These are phyloP conservation scores for Excoecaria cochinchinensis DNA, from an alignment of 345 rosid species.

Conservation along the genomic window DNA sequence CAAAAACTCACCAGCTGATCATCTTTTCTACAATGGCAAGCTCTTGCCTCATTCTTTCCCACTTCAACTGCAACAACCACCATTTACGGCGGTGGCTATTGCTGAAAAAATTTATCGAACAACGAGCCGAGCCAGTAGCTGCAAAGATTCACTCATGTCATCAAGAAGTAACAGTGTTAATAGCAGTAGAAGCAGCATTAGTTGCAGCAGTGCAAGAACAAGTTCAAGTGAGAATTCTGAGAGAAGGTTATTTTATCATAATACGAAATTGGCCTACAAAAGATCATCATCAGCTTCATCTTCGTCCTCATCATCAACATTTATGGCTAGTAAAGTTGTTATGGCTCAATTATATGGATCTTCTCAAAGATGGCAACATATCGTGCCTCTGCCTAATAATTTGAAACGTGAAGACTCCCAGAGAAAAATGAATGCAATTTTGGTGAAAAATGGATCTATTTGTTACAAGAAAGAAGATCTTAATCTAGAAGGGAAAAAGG, in stretches of 20 bases:
- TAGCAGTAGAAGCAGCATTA: conserved; percentile 61
- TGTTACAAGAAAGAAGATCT: conserved; percentile 16
- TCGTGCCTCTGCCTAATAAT: conserved; percentile 40
- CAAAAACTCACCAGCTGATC: conserved; percentile 78
- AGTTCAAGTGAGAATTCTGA: conserved; percentile 43
- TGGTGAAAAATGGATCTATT: conserved; percentile 33
- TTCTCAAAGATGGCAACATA: conserved; percentile 71
- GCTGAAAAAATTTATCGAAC: conserved; percentile 11
- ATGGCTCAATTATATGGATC: conserved; percentile 57
- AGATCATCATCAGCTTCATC: too few species aligned
- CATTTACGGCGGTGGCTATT: background rate
- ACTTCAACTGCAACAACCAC: conserved; percentile 10
- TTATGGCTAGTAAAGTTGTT: conserved; percentile 47
- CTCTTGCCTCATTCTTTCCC: conserved; percentile 78
- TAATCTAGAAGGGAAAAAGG: conserved; percentile 11
- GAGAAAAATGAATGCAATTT: conserved; percentile 22
- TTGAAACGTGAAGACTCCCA: conserved; percentile 53
- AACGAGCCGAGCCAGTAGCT: conserved; percentile 54
- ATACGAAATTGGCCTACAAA: background rate
- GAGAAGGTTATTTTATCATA: conserved; percentile 29
- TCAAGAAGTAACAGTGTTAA: conserved; percentile 65
- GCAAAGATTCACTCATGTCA: conserved; percentile 54
- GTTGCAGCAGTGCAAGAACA: conserved; percentile 74
- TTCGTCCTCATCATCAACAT: background rate
- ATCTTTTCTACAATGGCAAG: conserved; percentile 74